Conservation (phyloP, 2,329 filamentous ascomycete genomes). For the Sclerotinia borealis region DNA sequence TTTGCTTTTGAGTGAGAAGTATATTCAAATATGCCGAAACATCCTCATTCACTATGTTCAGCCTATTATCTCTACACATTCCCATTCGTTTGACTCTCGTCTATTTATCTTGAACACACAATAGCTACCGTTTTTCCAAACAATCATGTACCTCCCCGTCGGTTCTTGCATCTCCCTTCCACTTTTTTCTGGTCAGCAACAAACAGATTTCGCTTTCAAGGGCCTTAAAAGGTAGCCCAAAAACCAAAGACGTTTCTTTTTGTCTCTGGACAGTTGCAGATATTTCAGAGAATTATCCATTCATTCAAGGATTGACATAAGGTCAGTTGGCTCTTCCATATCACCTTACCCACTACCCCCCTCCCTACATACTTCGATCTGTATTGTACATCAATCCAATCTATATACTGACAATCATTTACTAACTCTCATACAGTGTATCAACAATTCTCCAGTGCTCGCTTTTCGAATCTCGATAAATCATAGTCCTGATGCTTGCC, state of each 20-base stretch:
- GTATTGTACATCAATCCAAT: background rate
- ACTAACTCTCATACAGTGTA: background rate
- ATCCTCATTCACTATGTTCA: background rate
- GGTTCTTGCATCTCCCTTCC: background rate
- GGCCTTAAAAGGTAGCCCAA: background rate
- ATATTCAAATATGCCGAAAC: background rate
- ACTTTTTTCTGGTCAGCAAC: background rate
- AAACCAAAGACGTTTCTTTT: background rate
- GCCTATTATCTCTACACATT: background rate
- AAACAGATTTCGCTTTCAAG: background rate
- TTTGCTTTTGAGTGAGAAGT: background rate
- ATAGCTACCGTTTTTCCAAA: background rate
- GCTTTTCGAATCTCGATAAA: background rate
- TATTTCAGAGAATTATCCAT: background rate
- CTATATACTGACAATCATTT: no score
- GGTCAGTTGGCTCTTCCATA: background rate
- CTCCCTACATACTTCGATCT: background rate
- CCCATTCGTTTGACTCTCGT: background rate
- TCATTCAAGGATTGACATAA: background rate
- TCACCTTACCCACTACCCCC: background rate
- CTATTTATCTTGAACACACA: background rate
- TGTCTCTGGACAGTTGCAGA: background rate
- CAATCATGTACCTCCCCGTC: background rate
- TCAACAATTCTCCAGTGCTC: background rate
- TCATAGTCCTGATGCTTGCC: background rate